Evolutionary conservation across 768 basidiomycete genomes (phyloP).

Genomic region (Boletus subcaerulescens): DNA sequence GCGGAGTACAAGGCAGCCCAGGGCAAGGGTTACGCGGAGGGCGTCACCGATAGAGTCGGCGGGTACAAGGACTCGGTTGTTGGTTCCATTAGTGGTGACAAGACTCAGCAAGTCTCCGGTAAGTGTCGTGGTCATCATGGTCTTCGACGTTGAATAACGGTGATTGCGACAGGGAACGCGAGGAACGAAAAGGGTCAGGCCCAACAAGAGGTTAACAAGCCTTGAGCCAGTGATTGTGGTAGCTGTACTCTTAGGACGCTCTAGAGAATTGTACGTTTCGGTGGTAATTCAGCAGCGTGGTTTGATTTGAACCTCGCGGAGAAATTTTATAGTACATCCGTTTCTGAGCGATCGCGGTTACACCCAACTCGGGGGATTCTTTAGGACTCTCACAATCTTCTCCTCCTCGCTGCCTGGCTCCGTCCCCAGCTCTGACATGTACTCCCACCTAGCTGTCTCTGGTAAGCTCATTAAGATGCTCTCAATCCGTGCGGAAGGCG

Average conservation of each 20-base stretch:
- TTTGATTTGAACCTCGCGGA: neutral
- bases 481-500: slow-evolving; percentile 84
- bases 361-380: slow-evolving; percentile 64
- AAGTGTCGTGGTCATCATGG: neutral
- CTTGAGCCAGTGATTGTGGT: neutral
- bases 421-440: slow-evolving; percentile 71
- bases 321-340: neutral
- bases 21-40: slow-evolving; percentile 50
- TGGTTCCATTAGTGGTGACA: slow-evolving; percentile 57
- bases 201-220: slow-evolving; percentile 54
- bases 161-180: slow-evolving; percentile 41
- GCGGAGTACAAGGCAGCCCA: slow-evolving; percentile 45
- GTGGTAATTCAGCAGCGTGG: neutral
- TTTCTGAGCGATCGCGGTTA: neutral
- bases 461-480: slow-evolving; percentile 90
- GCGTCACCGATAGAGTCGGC: slow-evolving; percentile 39
- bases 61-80: slow-evolving; percentile 55
- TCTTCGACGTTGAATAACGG: neutral
- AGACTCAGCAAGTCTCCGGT: slow-evolving; percentile 49
- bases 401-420: slow-evolving; percentile 65
- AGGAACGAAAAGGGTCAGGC: slow-evolving; percentile 52
- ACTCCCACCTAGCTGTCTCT: slow-evolving; percentile 87
- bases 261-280: neutral
- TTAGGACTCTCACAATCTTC: slow-evolving; percentile 57
- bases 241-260: neutral